Evolutionary conservation across 73 alveolate genomes (phyloP).

Genomic region (Blepharisma japonicum): DNA sequence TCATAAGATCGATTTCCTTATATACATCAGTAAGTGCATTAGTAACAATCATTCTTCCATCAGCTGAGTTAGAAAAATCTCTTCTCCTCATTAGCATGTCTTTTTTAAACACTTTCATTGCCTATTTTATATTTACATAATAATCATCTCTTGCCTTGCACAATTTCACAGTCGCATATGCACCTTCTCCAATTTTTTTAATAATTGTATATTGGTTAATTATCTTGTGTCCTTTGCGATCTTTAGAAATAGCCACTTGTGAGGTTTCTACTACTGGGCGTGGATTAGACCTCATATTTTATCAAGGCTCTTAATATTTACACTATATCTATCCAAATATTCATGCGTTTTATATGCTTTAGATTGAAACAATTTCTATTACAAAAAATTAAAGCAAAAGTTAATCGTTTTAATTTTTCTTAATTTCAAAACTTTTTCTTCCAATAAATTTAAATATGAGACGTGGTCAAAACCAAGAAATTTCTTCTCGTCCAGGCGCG

Average conservation of each 20-base stretch:
- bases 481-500: no score
- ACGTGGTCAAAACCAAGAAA: no score
- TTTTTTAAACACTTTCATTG: constrained; percentile 75
- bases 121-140: constrained; percentile 53
- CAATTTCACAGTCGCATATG: constrained; percentile 75
- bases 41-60: constrained; percentile 63
- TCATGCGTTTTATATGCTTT: no score
- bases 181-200: constrained; percentile 76
- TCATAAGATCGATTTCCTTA: constrained; percentile 92
- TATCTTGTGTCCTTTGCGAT: constrained; percentile 43
- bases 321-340: no score
- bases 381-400: no score
- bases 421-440: no score
- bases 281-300: no score
- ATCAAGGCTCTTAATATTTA: no score
- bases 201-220: constrained; percentile 58
- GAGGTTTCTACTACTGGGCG: neutral
- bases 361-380: no score
- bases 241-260: neutral
- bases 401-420: no score
- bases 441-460: no score
- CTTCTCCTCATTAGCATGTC: constrained; percentile 59
- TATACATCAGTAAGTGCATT: constrained; percentile 79
- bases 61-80: constrained; percentile 61
- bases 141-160: constrained; percentile 38